These are phyloP conservation scores for Aspergillus hiratsukae DNA, from an alignment of 2,329 filamentous ascomycete species.

Conservation along the genomic window DNA sequence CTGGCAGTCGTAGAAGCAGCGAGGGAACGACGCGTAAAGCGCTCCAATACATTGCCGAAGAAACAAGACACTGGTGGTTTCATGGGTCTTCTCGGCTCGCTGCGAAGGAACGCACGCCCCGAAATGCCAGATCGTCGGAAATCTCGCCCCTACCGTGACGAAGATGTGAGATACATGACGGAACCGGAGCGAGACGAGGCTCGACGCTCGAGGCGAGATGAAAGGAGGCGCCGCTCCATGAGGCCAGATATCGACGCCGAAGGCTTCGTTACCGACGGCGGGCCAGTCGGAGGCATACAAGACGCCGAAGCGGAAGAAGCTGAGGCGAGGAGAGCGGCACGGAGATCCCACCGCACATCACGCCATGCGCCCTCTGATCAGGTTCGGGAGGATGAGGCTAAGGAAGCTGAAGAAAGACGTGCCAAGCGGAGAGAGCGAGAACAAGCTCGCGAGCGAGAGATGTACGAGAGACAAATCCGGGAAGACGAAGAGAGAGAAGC, in stretches of 20 bases:
- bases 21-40: conserved; percentile 52
- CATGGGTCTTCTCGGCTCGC: conserved; percentile 59
- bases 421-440: conserved; percentile 51
- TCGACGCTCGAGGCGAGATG: conserved; percentile 32
- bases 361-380: conserved; percentile 33
- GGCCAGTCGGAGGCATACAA: conserved; percentile 25
- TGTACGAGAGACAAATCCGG: conserved; percentile 32
- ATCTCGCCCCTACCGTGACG: conserved; percentile 35
- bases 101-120: conserved; percentile 29
- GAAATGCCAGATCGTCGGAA: conserved; percentile 35
- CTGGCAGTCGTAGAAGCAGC: conserved; percentile 48
- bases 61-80: conserved; percentile 53
- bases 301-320: conserved; percentile 48
- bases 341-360: conserved; percentile 51
- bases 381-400: conserved; percentile 27
- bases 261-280: conserved; percentile 42
- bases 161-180: conserved; percentile 27
- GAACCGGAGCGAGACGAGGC: conserved; percentile 36
- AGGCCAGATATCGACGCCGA: conserved; percentile 49
- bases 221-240: conserved; percentile 36
- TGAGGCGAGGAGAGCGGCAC: conserved; percentile 60
- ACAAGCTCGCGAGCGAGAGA: conserved; percentile 39
- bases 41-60: conserved; percentile 59
- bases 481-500: conserved; percentile 38
- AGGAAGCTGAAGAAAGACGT: conserved; percentile 34